These are phyloP conservation scores for Cordyceps cicadae DNA, from an alignment of 2,329 filamentous ascomycete species.

Conservation along the genomic window DNA sequence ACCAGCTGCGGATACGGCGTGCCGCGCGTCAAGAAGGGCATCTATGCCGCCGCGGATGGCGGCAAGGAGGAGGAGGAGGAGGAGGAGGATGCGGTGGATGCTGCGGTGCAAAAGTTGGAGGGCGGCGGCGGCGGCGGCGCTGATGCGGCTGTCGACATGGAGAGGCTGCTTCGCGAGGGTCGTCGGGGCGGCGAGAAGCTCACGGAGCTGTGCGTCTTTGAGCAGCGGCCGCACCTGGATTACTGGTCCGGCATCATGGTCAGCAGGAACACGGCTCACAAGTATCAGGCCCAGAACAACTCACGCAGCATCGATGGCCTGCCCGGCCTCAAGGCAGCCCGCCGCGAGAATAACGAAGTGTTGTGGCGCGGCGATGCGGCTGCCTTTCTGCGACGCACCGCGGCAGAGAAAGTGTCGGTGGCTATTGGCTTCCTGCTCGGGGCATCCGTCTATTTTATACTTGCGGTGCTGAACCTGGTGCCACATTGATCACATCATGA, in stretches of 20 bases:
- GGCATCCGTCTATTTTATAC: slow-evolving; percentile 12
- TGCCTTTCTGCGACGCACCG: slow-evolving; percentile 20
- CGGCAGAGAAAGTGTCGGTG: slow-evolving; percentile 25
- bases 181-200: slow-evolving; percentile 17
- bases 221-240: slow-evolving; percentile 48
- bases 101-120: not conserved
- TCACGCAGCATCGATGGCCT: slow-evolving; percentile 48
- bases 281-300: slow-evolving; percentile 53
- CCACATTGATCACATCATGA: not conserved
- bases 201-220: slow-evolving; percentile 35
- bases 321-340: slow-evolving; percentile 46
- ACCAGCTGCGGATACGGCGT: slow-evolving; percentile 60
- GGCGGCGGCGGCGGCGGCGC: not conserved
- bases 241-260: slow-evolving; percentile 41
- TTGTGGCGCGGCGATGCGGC: slow-evolving; percentile 34
- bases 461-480: not conserved
- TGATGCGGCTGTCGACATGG: slow-evolving; percentile 12
- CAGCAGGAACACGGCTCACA: slow-evolving; percentile 38
- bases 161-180: slow-evolving; percentile 21
- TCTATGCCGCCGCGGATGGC: slow-evolving; percentile 24
- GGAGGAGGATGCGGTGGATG: slow-evolving; percentile 14
- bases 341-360: slow-evolving; percentile 40
- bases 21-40: slow-evolving; percentile 38
- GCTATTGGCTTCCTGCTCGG: slow-evolving; percentile 23
- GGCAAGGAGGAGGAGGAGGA: slow-evolving; percentile 16